Percentiles rank a stretch among this genome's conserved stretches.
Evolutionary conservation across 495 filamentous ascomycete species (phyloP).

Genomic region (Podospora didyma): DNA sequence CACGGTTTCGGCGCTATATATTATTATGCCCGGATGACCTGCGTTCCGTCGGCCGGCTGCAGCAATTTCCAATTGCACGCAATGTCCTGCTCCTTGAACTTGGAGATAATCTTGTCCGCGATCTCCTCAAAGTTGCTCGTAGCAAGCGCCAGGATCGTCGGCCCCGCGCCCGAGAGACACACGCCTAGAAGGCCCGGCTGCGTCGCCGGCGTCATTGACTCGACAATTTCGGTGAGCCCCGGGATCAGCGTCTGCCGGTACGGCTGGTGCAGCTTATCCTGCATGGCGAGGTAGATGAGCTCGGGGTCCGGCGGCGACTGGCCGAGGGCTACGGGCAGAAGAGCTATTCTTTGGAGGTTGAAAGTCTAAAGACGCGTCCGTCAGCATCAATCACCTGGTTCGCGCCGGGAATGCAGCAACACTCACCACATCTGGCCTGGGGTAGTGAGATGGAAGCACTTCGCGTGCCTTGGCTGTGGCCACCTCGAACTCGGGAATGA

Average conservation of each 20-base stretch:
- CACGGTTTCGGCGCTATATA: constrained; percentile 4
- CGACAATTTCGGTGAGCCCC: constrained; percentile 83
- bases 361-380: constrained; percentile 68
- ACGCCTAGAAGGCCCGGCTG: constrained; percentile 88
- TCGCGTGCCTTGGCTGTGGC: constrained; percentile 81
- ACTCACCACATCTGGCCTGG: constrained; percentile 71
- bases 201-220: constrained; percentile 74
- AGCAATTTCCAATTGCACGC: constrained; percentile 81
- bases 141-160: constrained; percentile 88
- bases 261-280: constrained; percentile 94
- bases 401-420: neutral
- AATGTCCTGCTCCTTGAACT: constrained; percentile 60
- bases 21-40: constrained; percentile 38
- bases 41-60: constrained; percentile 81
- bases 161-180: constrained; percentile 88
- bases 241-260: constrained; percentile 88
- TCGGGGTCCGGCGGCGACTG: constrained; percentile 85
- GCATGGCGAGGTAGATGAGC: constrained; percentile 94
- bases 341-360: constrained; percentile 86
- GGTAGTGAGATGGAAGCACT: constrained; percentile 73
- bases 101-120: constrained; percentile 65
- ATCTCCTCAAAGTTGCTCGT: constrained; percentile 84
- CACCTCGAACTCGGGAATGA: constrained; percentile 93
- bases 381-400: neutral
- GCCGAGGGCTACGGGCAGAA: constrained; percentile 82